Conservation (phyloP, 164 flowering plant genomes). For the Vitis vinifera region ASM3070453v1 NC_081813.1:22135001-22135500, state of each 20-base stretch:
- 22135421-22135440: constrained; percentile 85
- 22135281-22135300: neutral
- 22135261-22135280: neutral
- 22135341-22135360: constrained; percentile 3
- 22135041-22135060: no score
- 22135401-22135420: constrained; percentile 73
- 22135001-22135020: neutral
- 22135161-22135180: no score
- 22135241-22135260: neutral
- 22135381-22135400: neutral
- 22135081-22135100: no score
- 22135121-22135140: no score
- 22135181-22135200: no score
- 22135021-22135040: no score
- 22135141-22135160: no score
- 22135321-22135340: neutral
- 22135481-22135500: constrained; percentile 99
- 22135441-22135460: constrained; percentile 96
- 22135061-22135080: no score
- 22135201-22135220: no score
- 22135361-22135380: neutral
- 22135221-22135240: no score
- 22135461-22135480: constrained; percentile 88
- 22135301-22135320: neutral
- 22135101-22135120: no score